Evolutionary conservation across 2,329 filamentous ascomycete species (phyloP).

Genomic region (Colletotrichum chrysophilum): DNA sequence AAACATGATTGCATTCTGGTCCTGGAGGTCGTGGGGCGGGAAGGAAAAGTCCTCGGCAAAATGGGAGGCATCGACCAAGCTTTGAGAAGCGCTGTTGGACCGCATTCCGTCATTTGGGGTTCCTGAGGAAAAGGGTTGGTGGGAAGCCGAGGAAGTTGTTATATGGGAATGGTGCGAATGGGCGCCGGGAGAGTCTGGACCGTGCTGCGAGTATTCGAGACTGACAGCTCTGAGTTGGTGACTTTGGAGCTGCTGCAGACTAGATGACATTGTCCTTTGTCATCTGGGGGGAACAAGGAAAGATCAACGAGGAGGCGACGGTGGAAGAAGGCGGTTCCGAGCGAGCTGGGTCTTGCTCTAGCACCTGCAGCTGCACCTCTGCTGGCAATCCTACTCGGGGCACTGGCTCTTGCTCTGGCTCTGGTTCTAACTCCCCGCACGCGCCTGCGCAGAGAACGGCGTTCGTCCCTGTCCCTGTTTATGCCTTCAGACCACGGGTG

Average conservation of each 20-base stretch:
- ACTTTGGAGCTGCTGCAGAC: slow-evolving; percentile 34
- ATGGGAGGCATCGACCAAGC: slow-evolving; percentile 50
- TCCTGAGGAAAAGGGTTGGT: slow-evolving; percentile 20
- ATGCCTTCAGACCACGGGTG: slow-evolving; percentile 14
- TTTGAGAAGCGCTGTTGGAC: slow-evolving; percentile 40
- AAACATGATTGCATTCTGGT: slow-evolving; percentile 44
- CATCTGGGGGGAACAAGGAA: slow-evolving; percentile 26
- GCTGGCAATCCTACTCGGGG: not conserved
- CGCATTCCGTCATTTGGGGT: slow-evolving; percentile 34
- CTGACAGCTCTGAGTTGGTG: slow-evolving; percentile 38
- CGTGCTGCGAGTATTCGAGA: slow-evolving; percentile 34
- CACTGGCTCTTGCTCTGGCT: not conserved
- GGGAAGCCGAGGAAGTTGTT: slow-evolving; percentile 17
- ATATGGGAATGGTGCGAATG: slow-evolving; percentile 23
- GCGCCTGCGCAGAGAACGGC: slow-evolving; percentile 12
- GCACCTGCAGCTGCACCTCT: not conserved
- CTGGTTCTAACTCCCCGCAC: slow-evolving; percentile 1
- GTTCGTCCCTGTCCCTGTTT: slow-evolving; percentile 18
- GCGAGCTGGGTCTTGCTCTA: not conserved
- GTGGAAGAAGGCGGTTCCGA: slow-evolving; percentile 3
- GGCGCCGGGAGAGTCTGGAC: slow-evolving; percentile 17
- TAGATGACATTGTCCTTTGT: slow-evolving; percentile 44
- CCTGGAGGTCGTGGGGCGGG: slow-evolving; percentile 49
- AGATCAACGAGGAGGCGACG: slow-evolving; percentile 28
- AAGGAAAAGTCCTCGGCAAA: slow-evolving; percentile 59